Conservation (phyloP, 805 yeast species). For the Monosporozyma aerobia region DNA sequence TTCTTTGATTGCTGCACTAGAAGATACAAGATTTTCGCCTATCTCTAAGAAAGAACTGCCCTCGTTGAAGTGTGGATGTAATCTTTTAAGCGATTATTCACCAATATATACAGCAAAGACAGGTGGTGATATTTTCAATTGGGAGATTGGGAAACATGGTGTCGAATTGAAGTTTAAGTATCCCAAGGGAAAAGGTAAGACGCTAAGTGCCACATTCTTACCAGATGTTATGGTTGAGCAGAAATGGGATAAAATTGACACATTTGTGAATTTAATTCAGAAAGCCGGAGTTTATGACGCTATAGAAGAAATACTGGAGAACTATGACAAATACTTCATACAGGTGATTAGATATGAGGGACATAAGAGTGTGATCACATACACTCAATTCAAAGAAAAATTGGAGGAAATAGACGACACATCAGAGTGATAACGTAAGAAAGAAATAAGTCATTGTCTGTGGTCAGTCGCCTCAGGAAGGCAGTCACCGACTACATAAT, state of each 20-base stretch:
- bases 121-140: slow-evolving; percentile 48
- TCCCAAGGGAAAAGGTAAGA: slow-evolving; percentile 24
- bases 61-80: slow-evolving; percentile 32
- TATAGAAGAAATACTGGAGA: slow-evolving; percentile 26
- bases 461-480: not conserved
- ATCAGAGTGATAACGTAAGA: not conserved
- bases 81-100: slow-evolving; percentile 33
- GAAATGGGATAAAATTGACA: slow-evolving; percentile 60
- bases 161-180: slow-evolving; percentile 47
- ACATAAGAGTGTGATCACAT: slow-evolving; percentile 35
- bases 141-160: slow-evolving; percentile 83
- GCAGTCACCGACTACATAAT: not conserved
- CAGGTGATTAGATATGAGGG: slow-evolving; percentile 50
- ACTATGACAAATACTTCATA: slow-evolving; percentile 28
- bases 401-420: not conserved
- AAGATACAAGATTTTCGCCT: slow-evolving; percentile 72
- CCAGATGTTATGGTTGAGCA: slow-evolving; percentile 90
- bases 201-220: slow-evolving; percentile 67
- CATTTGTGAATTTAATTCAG: slow-evolving; percentile 56
- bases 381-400: slow-evolving; percentile 31
- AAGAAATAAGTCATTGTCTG: not conserved
- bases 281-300: slow-evolving; percentile 52
- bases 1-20: slow-evolving; percentile 60
- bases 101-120: slow-evolving; percentile 35
- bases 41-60: slow-evolving; percentile 48